Evolutionary conservation across 108 stramenopile species (phyloP).

Genomic region (Conticribra guillardii): DNA sequence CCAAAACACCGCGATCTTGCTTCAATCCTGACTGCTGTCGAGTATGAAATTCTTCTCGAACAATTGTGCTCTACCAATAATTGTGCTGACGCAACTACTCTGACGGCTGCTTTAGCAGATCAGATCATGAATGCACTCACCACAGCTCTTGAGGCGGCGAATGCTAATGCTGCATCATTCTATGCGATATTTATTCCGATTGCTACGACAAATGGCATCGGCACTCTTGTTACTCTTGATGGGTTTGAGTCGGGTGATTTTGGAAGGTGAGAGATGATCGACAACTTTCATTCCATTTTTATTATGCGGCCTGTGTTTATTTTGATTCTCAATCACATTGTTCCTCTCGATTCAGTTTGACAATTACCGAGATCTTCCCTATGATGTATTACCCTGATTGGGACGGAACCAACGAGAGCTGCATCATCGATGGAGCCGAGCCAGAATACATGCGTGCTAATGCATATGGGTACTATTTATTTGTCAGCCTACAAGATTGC

Average conservation of each 20-base stretch:
- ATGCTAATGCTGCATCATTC: too few species aligned
- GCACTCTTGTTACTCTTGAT: neutral
- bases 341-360: neutral
- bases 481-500: conserved; percentile 2
- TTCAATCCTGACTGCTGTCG: neutral
- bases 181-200: too few species aligned
- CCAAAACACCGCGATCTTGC: neutral
- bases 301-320: too few species aligned
- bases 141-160: too few species aligned
- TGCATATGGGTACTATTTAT: neutral
- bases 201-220: too few species aligned
- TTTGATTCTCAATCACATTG: neutral
- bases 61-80: neutral
- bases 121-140: neutral
- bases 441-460: conserved; percentile 1
- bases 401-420: neutral
- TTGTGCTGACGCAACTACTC: neutral
- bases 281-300: too few species aligned
- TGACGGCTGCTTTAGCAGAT: neutral
- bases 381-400: conserved; percentile 19
- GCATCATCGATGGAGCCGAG: conserved; percentile 4
- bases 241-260: too few species aligned
- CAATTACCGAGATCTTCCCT: neutral
- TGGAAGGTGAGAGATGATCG: too few species aligned
- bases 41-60: neutral